Percentiles rank a stretch among this genome's conserved stretches.
Conservation (phyloP, 1,139 yeast species). For the Diutina scorzettiae region DNA sequence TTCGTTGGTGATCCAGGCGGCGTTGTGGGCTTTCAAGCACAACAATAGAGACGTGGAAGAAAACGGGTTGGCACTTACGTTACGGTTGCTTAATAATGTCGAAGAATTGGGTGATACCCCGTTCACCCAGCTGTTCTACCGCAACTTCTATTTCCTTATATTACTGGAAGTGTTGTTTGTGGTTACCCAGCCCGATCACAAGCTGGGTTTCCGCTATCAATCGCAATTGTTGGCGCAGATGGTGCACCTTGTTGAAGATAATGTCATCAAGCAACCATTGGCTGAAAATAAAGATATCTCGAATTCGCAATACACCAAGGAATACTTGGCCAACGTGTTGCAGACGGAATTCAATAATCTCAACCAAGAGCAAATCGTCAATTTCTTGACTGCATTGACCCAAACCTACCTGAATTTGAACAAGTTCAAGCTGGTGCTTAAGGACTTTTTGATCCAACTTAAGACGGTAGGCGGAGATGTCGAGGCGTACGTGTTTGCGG, state of each 20-base stretch:
- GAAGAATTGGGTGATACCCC: conserved; percentile 67
- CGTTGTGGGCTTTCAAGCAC: conserved; percentile 96
- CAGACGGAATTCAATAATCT: conserved; percentile 84
- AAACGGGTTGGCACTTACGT: conserved; percentile 70
- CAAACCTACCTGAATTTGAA: conserved; percentile 59
- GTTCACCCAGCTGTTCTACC: conserved; percentile 79
- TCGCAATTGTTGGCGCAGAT: conserved; percentile 74
- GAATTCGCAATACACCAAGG: conserved; percentile 67
- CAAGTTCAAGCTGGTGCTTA: conserved; percentile 73
- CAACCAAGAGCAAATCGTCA: conserved; percentile 69
- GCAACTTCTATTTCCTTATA: conserved; percentile 79
- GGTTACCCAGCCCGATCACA: conserved; percentile 93
- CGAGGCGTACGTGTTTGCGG: conserved; percentile 88
- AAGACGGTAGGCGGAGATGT: conserved; percentile 93
- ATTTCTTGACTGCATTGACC: conserved; percentile 69
- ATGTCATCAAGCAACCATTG: conserved; percentile 63
- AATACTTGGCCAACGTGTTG: conserved; percentile 72
- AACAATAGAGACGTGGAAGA: conserved; percentile 93
- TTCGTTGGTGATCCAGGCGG: conserved; percentile 83
- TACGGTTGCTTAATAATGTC: conserved; percentile 74
- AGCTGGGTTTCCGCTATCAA: conserved; percentile 88
- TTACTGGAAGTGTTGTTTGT: conserved; percentile 88
- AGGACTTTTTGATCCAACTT: conserved; percentile 94
- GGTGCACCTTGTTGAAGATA: conserved; percentile 72
- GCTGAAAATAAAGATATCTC: conserved; percentile 64